These are phyloP conservation scores for Penicillium daleae DNA, from an alignment of 495 filamentous ascomycete genomes.

Conservation along the genomic window DNA sequence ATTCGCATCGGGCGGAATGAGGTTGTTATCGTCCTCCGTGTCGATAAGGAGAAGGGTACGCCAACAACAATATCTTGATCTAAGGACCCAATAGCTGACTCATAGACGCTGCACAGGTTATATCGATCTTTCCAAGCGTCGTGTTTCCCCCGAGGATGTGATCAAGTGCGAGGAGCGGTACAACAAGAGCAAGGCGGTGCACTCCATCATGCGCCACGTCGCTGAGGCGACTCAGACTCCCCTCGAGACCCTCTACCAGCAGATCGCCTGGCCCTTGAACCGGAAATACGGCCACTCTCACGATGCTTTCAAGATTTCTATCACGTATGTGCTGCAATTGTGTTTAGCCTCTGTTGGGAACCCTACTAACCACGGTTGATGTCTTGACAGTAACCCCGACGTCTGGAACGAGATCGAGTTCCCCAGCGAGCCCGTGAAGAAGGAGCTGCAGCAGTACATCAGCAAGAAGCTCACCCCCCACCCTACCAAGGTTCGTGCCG, in stretches of 20 bases:
- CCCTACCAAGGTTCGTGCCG: slow-evolving; percentile 95
- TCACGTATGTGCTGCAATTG: slow-evolving; percentile 65
- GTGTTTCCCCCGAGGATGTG: slow-evolving; percentile 96
- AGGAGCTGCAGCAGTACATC: slow-evolving; percentile 91
- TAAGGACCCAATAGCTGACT: slow-evolving; percentile 32
- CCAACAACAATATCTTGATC: slow-evolving; percentile 1
- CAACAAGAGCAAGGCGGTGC: slow-evolving; percentile 99
- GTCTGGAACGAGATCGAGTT: slow-evolving; percentile 94
- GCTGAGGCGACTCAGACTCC: slow-evolving; percentile 94
- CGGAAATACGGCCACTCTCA: slow-evolving; percentile 96
- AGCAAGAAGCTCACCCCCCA: slow-evolving; percentile 94
- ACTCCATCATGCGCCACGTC: slow-evolving; percentile 96
- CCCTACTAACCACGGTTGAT: neutral
- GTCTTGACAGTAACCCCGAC: slow-evolving; percentile 75
- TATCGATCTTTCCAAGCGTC: slow-evolving; percentile 97
- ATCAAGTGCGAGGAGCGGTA: slow-evolving; percentile 98
- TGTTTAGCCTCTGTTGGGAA: neutral
- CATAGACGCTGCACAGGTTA: slow-evolving; percentile 62
- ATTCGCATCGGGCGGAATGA: slow-evolving; percentile 98
- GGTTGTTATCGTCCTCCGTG: slow-evolving; percentile 95
- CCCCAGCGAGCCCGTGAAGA: slow-evolving; percentile 79
- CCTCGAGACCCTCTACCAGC: slow-evolving; percentile 90
- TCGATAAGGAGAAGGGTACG: slow-evolving; percentile 97
- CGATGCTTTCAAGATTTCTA: slow-evolving; percentile 97
- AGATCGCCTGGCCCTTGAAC: slow-evolving; percentile 95